Percentiles rank a stretch among this genome's conserved stretches.
Evolutionary conservation across 768 basidiomycete genomes (phyloP).

Genomic region (Pleurotus platypus): DNA sequence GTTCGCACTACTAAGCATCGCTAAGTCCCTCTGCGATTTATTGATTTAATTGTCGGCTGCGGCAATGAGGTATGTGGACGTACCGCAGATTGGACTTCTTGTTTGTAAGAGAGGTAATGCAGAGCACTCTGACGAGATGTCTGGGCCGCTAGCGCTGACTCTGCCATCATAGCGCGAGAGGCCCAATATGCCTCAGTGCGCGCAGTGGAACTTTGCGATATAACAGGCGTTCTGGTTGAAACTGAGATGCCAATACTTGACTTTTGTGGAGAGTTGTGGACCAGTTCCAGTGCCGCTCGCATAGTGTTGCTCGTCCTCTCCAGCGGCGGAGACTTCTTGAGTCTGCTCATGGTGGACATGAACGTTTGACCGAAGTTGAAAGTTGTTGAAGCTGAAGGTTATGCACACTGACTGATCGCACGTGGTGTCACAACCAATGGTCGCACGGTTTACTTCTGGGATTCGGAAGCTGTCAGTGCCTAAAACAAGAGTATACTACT

Average conservation of each 20-base stretch:
- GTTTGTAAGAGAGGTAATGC: slow-evolving; percentile 30
- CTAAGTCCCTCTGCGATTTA: slow-evolving; percentile 37
- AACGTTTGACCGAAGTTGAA: no score
- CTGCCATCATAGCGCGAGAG: slow-evolving; percentile 60
- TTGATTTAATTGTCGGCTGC: neutral
- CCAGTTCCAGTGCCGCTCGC: neutral
- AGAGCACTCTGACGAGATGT: slow-evolving; percentile 49
- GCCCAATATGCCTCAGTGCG: slow-evolving; percentile 63
- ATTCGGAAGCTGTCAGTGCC: no score
- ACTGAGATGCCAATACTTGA: neutral
- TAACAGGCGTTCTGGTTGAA: neutral
- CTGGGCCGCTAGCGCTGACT: slow-evolving; percentile 51
- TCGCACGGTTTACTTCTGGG: no score
- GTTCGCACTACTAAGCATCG: slow-evolving; percentile 32
- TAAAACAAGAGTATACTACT: no score
- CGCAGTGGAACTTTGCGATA: slow-evolving; percentile 7
- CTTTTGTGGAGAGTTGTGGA: neutral
- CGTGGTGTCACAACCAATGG: no score
- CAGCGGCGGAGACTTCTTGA: neutral
- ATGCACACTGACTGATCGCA: no score
- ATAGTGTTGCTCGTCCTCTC: slow-evolving; percentile 1
- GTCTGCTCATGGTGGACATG: neutral
- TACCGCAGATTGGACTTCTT: slow-evolving; percentile 47
- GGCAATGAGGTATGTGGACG: slow-evolving; percentile 15
- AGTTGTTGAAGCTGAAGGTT: no score